These are phyloP conservation scores for Eucalyptus victrix DNA, from an alignment of 345 rosid genomes.

Conservation along the genomic window DNA sequence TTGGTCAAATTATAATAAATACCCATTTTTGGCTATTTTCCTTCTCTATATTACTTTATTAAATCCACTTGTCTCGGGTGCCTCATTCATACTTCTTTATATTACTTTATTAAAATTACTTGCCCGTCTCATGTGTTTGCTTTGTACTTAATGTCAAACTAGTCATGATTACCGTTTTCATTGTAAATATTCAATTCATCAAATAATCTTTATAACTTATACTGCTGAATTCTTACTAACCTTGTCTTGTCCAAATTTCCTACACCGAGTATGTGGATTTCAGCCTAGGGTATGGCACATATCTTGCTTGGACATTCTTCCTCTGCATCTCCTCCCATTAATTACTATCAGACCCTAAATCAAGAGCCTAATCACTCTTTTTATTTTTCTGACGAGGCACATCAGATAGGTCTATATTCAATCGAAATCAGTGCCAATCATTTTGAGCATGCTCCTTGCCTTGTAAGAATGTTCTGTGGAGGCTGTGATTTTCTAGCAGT, in stretches of 20 bases:
- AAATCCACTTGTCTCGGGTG: background rate
- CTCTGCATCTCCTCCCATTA: background rate
- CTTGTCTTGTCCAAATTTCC: background rate
- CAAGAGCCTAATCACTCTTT: background rate
- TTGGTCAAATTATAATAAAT: background rate
- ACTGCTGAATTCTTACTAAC: background rate
- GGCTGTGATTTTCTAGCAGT: background rate
- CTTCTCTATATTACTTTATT: background rate
- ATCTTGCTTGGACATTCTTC: background rate
- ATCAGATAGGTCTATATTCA: background rate
- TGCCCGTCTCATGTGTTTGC: background rate
- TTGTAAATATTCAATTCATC: background rate
- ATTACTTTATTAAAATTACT: background rate
- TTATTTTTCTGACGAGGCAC: background rate
- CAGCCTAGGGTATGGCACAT: background rate
- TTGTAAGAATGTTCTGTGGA: background rate
- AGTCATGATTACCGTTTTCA: background rate
- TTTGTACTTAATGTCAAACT: background rate
- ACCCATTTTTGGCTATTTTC: background rate
- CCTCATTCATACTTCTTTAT: background rate
- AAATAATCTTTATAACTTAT: background rate
- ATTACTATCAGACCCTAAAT: background rate
- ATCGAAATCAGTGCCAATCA: background rate
- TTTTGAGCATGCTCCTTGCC: background rate
- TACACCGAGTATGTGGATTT: background rate